Percentiles rank a stretch among this genome's conserved stretches.
Evolutionary conservation across 2,329 filamentous ascomycete genomes (phyloP).

Genomic region (Cercospora berteroae): DNA sequence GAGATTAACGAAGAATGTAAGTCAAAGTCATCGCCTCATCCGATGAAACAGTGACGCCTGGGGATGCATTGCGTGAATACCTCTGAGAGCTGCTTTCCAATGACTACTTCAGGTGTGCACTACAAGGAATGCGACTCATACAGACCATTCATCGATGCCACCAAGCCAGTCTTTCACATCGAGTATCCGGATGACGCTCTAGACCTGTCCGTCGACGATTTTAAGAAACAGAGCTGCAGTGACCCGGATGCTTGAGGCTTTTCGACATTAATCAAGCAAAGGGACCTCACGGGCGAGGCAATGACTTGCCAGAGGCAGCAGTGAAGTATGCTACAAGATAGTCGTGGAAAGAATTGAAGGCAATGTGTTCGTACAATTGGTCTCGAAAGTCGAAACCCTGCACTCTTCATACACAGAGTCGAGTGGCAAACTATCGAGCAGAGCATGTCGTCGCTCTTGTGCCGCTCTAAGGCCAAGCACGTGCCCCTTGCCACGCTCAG

Average conservation of each 20-base stretch:
- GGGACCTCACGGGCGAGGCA: conserved; percentile 60
- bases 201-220: conserved; percentile 1
- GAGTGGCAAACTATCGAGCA: neutral
- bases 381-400: neutral
- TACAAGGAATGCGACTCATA: conserved; percentile 61
- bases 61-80: too few relatives aligned
- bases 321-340: neutral
- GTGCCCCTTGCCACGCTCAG: neutral
- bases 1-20: conserved; percentile 11
- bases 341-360: neutral
- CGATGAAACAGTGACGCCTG: neutral
- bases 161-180: conserved; percentile 71
- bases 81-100: neutral
- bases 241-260: conserved; percentile 52
- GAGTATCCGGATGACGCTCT: conserved; percentile 58
- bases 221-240: conserved; percentile 33
- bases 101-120: neutral
- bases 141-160: conserved; percentile 55
- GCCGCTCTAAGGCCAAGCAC: neutral
- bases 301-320: neutral
- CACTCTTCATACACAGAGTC: neutral
- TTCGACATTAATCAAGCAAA: conserved; percentile 65
- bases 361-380: neutral
- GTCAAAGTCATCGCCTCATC: neutral
- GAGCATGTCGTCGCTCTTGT: neutral